Base-by-base conservation (phyloP, 257 asterid species). In the Plantago elongata region DNA sequence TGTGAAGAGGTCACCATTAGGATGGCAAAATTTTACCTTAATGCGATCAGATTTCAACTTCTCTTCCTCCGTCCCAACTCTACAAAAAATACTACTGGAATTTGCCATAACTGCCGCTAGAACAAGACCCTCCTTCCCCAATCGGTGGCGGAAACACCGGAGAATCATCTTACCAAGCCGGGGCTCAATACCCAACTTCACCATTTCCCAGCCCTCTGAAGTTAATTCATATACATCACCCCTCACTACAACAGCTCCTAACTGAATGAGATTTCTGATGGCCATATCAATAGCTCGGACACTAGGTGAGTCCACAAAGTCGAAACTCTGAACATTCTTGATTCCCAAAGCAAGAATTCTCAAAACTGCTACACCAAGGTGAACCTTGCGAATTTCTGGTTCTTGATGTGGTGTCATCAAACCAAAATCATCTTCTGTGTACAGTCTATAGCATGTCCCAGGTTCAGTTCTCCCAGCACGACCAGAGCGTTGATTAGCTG, bases 381-480 rank as follows among this genome's bases (percentile, higher is more conserved):
- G 96, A 56, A 87, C 96, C 74, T 76, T 89, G 38, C 87, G 84
- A 76, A 92, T 92, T 76, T 92, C 96, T 62, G 99, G 99, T 65
- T 86, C 96, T 72, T 77, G 89, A 62, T 89, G 94, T 63, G 76
- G 65, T 63, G 75, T 65, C 99, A 92, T 92, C 0, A 63, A 60
- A 69, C 77, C 84, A 72, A 80, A 89, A 57, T 92, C 95, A 52
- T 51, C 58, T 77, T 83, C 78, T 9, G 80, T 45, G 79, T 86
- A 92, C 46, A 92, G 86, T 65, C 96, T 76, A 75, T 84, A 92
- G 70, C 97, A 92, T 37, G 60, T 80, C 71, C 99, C 99, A 12
- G 96, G 85, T 47, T 85, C 99, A 62, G 99, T 92, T 74, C 97
- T 79, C 71, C 99, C 97, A 62, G 97, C 96, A 66, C 97, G 99